A percentile compares a stretch with the other conserved stretches of the same genome.
Evolutionary conservation across 352 stramenopile species (phyloP).

Genomic region (Globisporangium camurandrum): DNA sequence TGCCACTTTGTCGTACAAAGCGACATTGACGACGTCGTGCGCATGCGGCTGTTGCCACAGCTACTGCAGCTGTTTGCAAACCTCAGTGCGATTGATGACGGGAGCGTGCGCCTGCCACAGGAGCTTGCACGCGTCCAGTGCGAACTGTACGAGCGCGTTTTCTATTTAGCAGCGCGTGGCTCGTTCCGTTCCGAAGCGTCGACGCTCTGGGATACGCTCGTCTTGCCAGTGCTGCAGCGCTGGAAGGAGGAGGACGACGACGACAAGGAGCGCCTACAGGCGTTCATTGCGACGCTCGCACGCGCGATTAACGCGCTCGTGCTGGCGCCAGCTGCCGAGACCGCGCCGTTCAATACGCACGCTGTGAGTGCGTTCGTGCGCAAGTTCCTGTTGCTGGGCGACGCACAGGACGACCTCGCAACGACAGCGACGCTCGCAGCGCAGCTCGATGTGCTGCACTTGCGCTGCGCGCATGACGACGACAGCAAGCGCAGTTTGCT

Average conservation of each 20-base stretch:
- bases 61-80: constrained; percentile 52
- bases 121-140: constrained; percentile 50
- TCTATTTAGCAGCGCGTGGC: constrained; percentile 47
- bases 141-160: constrained; percentile 47
- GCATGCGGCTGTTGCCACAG: constrained; percentile 53
- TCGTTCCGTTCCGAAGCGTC: constrained; percentile 40
- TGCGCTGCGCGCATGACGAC: constrained; percentile 18
- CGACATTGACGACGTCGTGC: constrained; percentile 19
- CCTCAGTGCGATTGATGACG: constrained; percentile 10
- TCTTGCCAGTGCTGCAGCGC: constrained; percentile 23
- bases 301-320: constrained; percentile 43
- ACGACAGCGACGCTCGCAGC: constrained; percentile 22
- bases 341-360: constrained; percentile 35
- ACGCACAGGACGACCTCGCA: constrained; percentile 22
- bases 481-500: constrained; percentile 19
- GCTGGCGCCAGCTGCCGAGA: constrained; percentile 18
- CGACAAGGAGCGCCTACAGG: constrained; percentile 17
- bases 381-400: constrained; percentile 36
- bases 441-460: constrained; percentile 46
- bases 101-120: constrained; percentile 17
- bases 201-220: constrained; percentile 38
- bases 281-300: constrained; percentile 43
- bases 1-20: constrained; percentile 52
- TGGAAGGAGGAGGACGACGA: too few species aligned
- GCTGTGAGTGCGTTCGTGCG: constrained; percentile 42